Percentiles rank a stretch among this genome's conserved stretches.
These are phyloP conservation scores for Royoungia palumana DNA, from an alignment of 768 basidiomycete genomes.

Conservation along the genomic window DNA sequence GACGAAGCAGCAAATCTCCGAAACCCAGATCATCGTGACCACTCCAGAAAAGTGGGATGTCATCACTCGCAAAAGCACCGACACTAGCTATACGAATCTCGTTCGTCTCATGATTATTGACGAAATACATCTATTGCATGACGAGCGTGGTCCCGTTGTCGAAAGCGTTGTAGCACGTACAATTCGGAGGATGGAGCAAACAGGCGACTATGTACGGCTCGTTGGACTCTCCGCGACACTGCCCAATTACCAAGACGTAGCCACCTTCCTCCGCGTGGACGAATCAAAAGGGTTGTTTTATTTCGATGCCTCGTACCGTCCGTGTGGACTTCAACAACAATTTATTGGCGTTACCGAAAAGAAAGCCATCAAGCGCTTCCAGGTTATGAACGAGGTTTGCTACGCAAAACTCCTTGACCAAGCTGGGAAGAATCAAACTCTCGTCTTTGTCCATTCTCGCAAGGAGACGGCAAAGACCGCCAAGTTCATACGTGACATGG, in stretches of 20 bases:
- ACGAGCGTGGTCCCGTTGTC: constrained; percentile 95
- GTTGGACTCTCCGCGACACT: constrained; percentile 95
- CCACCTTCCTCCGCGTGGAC: constrained; percentile 94
- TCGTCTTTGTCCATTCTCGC: constrained; percentile 97
- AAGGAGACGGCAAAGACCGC: constrained; percentile 99
- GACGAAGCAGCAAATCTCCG: constrained; percentile 95
- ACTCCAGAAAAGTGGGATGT: constrained; percentile 99
- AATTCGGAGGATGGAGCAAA: constrained; percentile 92
- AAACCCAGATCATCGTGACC: constrained; percentile 97
- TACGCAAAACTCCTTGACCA: constrained; percentile 99
- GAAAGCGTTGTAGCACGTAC: constrained; percentile 89
- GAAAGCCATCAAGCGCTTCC: constrained; percentile 98
- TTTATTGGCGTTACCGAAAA: constrained; percentile 98
- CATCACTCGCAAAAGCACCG: constrained; percentile 96
- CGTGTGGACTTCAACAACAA: constrained; percentile 93
- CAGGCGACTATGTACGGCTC: constrained; percentile 86
- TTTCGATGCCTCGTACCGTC: constrained; percentile 92
- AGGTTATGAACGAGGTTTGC: constrained; percentile 97
- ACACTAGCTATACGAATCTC: constrained; percentile 94
- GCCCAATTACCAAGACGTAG: constrained; percentile 98
- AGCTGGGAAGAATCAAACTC: constrained; percentile 81
- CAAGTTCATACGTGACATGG: constrained; percentile 89
- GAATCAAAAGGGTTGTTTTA: constrained; percentile 91
- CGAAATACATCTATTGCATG: constrained; percentile 96
- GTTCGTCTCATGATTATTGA: constrained; percentile 96